phyloP scores from a whole-genome alignment of 805 yeast species.

The Candida yuanshanica region DNA sequence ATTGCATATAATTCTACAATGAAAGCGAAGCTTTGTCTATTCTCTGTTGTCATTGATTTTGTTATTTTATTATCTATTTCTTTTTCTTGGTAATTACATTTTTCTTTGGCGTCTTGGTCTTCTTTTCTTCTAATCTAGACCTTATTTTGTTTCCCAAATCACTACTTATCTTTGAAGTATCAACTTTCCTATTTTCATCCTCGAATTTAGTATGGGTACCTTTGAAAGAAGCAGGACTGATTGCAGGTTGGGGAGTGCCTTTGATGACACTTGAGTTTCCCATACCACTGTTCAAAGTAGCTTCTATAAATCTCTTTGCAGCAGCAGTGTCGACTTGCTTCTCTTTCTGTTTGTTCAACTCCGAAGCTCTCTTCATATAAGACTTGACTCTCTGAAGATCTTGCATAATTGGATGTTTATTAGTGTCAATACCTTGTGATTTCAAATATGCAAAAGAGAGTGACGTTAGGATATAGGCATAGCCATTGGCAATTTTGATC shows the following conservation, averaged over 20 bases:
- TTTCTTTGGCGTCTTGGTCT: neutral
- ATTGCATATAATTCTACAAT: no score
- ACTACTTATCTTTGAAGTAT: slow-evolving; percentile 3
- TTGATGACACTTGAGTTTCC: slow-evolving; percentile 15
- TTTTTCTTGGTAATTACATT: neutral
- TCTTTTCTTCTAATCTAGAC: neutral
- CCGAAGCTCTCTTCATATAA: slow-evolving; percentile 54
- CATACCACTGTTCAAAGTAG: slow-evolving; percentile 34
- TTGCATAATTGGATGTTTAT: slow-evolving; percentile 54
- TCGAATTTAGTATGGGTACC: slow-evolving; percentile 49
- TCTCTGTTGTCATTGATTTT: no score
- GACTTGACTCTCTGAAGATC: slow-evolving; percentile 62
- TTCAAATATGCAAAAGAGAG: slow-evolving; percentile 55
- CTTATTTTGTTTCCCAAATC: slow-evolving; percentile 8
- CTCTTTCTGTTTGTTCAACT: slow-evolving; percentile 13
- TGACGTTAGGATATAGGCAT: slow-evolving; percentile 50
- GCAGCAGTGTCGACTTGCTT: slow-evolving; percentile 24
- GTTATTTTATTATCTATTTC: no score
- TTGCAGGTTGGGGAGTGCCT: slow-evolving; percentile 38
- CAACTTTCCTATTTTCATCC: slow-evolving; percentile 7
- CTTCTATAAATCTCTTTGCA: slow-evolving; percentile 42
- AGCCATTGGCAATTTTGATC: slow-evolving; percentile 25
- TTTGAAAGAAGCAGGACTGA: slow-evolving; percentile 44
- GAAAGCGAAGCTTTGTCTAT: no score
- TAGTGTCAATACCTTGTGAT: slow-evolving; percentile 50